phyloP scores from a whole-genome alignment of 306 rosid species.

The cucumber (Cucumis sativus) region Cucumber_9930_V3 NC_026659.2:25530001-25530500 shows the following conservation, averaged over 20 bases:
- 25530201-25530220: background rate
- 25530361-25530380: conserved; percentile 63
- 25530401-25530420: conserved; percentile 36
- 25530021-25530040: too few relatives aligned
- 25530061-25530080: too few relatives aligned
- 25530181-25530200: background rate
- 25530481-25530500: conserved; percentile 22
- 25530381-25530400: conserved; percentile 76
- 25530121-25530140: background rate
- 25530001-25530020: too few relatives aligned
- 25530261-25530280: background rate
- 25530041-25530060: too few relatives aligned
- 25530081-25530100: too few relatives aligned
- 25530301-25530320: conserved; percentile 94
- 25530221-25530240: conserved; percentile 4
- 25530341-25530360: conserved; percentile 95
- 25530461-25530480: conserved; percentile 11
- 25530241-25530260: background rate
- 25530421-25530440: conserved; percentile 15
- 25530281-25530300: conserved; percentile 89
- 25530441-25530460: background rate
- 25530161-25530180: background rate
- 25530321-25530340: conserved; percentile 91
- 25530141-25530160: background rate
- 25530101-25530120: background rate